Conservation (phyloP, 805 yeast species). For the Debaryomyces hansenii region DNA sequence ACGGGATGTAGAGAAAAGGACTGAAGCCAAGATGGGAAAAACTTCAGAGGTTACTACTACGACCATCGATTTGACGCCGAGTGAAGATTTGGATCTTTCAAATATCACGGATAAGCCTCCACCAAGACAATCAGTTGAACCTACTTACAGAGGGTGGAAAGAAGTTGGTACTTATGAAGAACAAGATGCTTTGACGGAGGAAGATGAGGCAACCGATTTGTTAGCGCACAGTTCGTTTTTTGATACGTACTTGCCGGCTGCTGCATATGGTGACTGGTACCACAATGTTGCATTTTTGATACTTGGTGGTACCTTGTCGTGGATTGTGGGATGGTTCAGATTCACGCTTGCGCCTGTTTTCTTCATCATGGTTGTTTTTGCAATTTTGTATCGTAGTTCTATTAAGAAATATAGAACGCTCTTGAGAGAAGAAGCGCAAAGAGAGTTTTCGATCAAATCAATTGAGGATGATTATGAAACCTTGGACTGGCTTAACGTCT, state of each 20-base stretch:
- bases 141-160: slow-evolving; percentile 88
- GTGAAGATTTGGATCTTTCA: slow-evolving; percentile 38
- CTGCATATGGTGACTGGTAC: slow-evolving; percentile 92
- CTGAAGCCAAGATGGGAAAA: slow-evolving; percentile 1
- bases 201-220: slow-evolving; percentile 73
- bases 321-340: slow-evolving; percentile 73
- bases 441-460: slow-evolving; percentile 76
- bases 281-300: slow-evolving; percentile 78
- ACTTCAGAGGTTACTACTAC: slow-evolving; percentile 2
- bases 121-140: slow-evolving; percentile 55
- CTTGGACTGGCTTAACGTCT: slow-evolving; percentile 92
- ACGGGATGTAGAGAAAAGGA: background rate
- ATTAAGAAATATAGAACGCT: slow-evolving; percentile 73
- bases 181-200: slow-evolving; percentile 59
- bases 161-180: slow-evolving; percentile 88
- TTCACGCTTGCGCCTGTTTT: slow-evolving; percentile 82
- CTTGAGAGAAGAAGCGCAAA: slow-evolving; percentile 77
- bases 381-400: slow-evolving; percentile 78
- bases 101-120: slow-evolving; percentile 35
- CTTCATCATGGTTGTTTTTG: slow-evolving; percentile 59
- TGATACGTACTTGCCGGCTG: slow-evolving; percentile 74
- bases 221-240: slow-evolving; percentile 68
- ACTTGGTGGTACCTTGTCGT: slow-evolving; percentile 68
- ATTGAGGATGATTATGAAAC: slow-evolving; percentile 90
- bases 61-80: slow-evolving; percentile 25